These are phyloP conservation scores for Gryganskiella cystojenkinii DNA, from an alignment of 192 early-diverging fungal species.

Conservation along the genomic window DNA sequence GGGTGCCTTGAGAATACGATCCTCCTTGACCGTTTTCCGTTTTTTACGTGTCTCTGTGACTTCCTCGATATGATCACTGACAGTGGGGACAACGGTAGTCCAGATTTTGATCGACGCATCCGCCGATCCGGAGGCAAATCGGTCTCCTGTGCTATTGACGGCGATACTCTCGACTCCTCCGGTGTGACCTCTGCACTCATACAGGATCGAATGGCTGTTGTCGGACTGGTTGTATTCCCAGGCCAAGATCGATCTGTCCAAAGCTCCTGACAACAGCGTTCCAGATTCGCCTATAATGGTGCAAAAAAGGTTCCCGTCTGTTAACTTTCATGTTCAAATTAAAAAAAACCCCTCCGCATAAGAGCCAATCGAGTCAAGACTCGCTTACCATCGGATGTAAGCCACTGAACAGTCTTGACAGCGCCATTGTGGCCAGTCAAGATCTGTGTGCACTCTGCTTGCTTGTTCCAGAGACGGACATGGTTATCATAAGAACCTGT, in stretches of 20 bases:
- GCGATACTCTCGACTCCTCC: conserved; percentile 82
- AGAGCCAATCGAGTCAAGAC: background rate
- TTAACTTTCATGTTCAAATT: too few relatives aligned
- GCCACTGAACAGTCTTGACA: conserved; percentile 83
- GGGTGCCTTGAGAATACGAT: conserved; percentile 54
- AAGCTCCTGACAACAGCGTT: conserved; percentile 65
- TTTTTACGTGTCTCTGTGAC: conserved; percentile 59
- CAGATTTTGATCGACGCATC: conserved; percentile 87
- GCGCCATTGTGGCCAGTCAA: conserved; percentile 76
- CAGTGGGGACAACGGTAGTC: conserved; percentile 59
- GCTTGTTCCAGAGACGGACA: conserved; percentile 85
- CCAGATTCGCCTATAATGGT: conserved; percentile 53
- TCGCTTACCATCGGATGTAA: conserved; percentile 62
- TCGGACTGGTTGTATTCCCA: conserved; percentile 66
- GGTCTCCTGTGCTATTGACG: conserved; percentile 60
- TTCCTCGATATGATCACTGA: conserved; percentile 45
- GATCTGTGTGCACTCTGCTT: conserved; percentile 73
- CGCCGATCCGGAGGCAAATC: conserved; percentile 78
- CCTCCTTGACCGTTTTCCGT: conserved; percentile 59
- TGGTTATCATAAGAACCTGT: conserved; percentile 89
- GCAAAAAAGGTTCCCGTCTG: too few relatives aligned
- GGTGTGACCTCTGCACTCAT: conserved; percentile 83
- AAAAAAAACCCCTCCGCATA: too few relatives aligned
- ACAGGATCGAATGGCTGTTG: conserved; percentile 62
- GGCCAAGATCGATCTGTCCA: conserved; percentile 74